A percentile compares a stretch with the other conserved stretches of the same genome.
Evolutionary conservation across 1,139 yeast species (phyloP).

Genomic region (Pichia sp.): DNA sequence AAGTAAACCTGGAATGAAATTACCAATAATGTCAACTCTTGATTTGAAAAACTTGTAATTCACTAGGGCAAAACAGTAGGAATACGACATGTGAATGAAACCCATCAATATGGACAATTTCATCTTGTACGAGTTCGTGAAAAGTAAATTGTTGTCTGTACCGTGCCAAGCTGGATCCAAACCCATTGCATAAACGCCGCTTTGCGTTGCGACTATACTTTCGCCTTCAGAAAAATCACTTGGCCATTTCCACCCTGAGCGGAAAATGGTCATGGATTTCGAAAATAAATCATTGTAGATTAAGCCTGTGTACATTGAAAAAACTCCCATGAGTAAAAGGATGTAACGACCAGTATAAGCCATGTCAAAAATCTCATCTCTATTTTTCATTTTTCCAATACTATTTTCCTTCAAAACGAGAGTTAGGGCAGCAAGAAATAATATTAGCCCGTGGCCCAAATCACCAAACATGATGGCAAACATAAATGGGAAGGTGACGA

Average conservation of each 20-base stretch:
- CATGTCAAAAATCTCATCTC: constrained; percentile 96
- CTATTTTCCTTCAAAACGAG: constrained; percentile 66
- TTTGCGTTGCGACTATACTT: constrained; percentile 54
- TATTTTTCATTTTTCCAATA: constrained; percentile 59
- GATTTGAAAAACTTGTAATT: constrained; percentile 73
- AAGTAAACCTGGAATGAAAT: constrained; percentile 86
- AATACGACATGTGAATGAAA: constrained; percentile 91
- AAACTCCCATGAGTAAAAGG: constrained; percentile 81
- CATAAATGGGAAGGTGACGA: constrained; percentile 96
- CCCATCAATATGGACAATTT: constrained; percentile 94
- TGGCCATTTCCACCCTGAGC: constrained; percentile 93
- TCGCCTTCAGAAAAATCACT: constrained; percentile 59
- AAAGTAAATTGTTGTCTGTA: constrained; percentile 82
- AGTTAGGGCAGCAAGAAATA: constrained; percentile 65
- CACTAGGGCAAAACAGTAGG: constrained; percentile 77
- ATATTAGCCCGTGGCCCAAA: constrained; percentile 87
- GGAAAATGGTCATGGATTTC: constrained; percentile 78
- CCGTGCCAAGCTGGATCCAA: constrained; percentile 99
- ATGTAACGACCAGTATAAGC: constrained; percentile 91
- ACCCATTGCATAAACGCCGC: constrained; percentile 77
- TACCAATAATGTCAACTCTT: constrained; percentile 81
- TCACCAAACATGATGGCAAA: constrained; percentile 99
- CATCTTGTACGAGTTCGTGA: constrained; percentile 95
- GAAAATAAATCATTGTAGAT: constrained; percentile 92
- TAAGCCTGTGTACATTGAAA: constrained; percentile 91